phyloP scores from a whole-genome alignment of 2,329 filamentous ascomycete genomes.

The Neophaeococcomyces aloes region DNA sequence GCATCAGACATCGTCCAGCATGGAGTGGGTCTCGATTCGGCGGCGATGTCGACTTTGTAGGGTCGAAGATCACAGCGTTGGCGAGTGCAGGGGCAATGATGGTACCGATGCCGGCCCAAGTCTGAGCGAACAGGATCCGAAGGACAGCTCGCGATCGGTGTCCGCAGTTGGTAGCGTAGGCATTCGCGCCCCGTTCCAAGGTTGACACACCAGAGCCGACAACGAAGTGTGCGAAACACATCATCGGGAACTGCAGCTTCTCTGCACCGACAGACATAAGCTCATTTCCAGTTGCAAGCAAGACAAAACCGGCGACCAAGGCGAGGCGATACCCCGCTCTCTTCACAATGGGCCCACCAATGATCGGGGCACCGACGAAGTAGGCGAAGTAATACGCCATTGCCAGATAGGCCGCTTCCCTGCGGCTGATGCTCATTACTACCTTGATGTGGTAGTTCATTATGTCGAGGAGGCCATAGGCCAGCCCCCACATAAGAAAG shows the following conservation, averaged over 20 bases:
- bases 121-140: slow-evolving; percentile 66
- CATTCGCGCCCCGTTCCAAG: slow-evolving; percentile 67
- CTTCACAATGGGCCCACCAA: slow-evolving; percentile 18
- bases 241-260: slow-evolving; percentile 12
- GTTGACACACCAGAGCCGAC: slow-evolving; percentile 63
- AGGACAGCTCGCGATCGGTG: slow-evolving; percentile 65
- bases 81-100: slow-evolving; percentile 64
- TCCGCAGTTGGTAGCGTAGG: slow-evolving; percentile 65
- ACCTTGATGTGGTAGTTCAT: slow-evolving; percentile 28
- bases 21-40: slow-evolving; percentile 12
- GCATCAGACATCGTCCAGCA: slow-evolving; percentile 14
- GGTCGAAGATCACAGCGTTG: slow-evolving; percentile 52
- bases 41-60: slow-evolving; percentile 10
- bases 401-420: slow-evolving; percentile 18
- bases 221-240: slow-evolving; percentile 47
- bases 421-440: slow-evolving; percentile 16
- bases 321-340: slow-evolving; percentile 46
- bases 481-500: slow-evolving; percentile 45
- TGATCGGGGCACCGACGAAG: slow-evolving; percentile 17
- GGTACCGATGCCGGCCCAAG: slow-evolving; percentile 64
- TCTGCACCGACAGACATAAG: slow-evolving; percentile 32
- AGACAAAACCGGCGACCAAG: slow-evolving; percentile 60
- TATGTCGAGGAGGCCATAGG: slow-evolving; percentile 40
- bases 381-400: slow-evolving; percentile 20
- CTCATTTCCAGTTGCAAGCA: slow-evolving; percentile 65